Percentiles rank a stretch among this genome's conserved stretches.
phyloP scores from a whole-genome alignment of 1,284 basidiomycete species.

The Fomitopsis pinicola region DNA sequence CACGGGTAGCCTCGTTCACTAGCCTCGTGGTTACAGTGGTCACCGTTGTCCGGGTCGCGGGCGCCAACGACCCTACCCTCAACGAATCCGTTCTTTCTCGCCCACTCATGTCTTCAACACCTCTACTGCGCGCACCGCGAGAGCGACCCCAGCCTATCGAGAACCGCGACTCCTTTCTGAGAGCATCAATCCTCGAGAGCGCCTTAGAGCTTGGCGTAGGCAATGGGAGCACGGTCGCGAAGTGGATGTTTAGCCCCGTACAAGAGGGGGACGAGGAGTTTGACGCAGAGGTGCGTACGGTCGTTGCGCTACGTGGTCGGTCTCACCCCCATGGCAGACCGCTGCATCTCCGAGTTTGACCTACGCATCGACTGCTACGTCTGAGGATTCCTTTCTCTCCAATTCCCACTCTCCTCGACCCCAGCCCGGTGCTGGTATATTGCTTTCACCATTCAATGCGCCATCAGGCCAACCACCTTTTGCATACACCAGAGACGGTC shows the following conservation, averaged over 20 bases:
- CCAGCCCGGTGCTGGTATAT: conserved; percentile 23
- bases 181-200: conserved; percentile 67
- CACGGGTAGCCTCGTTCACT: background rate
- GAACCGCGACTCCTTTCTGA: conserved; percentile 50
- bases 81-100: background rate
- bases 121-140: conserved; percentile 1
- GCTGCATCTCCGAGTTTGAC: conserved; percentile 30
- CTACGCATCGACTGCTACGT: conserved; percentile 31
- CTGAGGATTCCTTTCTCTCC: conserved; percentile 30
- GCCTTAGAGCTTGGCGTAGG: conserved; percentile 62
- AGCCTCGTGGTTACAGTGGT: background rate
- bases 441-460: conserved; percentile 1
- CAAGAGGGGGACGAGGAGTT: conserved; percentile 47
- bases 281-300: conserved; percentile 17
- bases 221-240: conserved; percentile 48
- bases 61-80: background rate
- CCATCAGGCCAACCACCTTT: background rate
- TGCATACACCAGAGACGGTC: background rate
- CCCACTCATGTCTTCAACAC: conserved; percentile 3
- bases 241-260: conserved; percentile 64
- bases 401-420: conserved; percentile 14
- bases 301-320: conserved; percentile 1
- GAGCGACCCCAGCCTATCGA: conserved; percentile 8
- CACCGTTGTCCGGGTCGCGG: background rate
- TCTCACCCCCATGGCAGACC: conserved; percentile 12